A percentile compares a stretch with the other conserved stretches of the same genome.
phyloP scores from a whole-genome alignment of 176 grass and related monocot genomes.

The Alloteropsis semialata region DNA sequence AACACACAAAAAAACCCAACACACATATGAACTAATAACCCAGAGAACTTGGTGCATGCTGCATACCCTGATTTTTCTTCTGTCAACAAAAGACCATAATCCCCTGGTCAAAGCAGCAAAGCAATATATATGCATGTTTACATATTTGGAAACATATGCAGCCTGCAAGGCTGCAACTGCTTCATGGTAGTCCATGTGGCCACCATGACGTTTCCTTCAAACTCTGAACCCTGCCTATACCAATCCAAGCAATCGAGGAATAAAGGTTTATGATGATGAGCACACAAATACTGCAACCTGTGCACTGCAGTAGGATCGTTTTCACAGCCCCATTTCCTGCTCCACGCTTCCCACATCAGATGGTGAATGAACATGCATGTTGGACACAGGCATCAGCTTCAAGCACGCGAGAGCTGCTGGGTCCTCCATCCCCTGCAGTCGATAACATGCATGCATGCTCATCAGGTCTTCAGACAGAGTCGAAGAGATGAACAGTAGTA shows the following conservation, averaged over 20 bases:
- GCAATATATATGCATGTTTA: not conserved
- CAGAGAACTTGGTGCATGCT: not conserved
- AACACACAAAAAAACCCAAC: not conserved
- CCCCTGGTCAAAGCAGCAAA: not conserved
- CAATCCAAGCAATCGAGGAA: not conserved
- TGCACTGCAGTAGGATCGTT: not conserved
- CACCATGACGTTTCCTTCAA: conserved; percentile 1
- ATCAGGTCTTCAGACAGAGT: not conserved
- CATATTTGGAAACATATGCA: not conserved
- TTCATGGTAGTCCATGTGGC: conserved; percentile 22
- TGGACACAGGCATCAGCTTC: conserved; percentile 26
- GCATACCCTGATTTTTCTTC: not conserved
- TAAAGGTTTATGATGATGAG: conserved; percentile 7
- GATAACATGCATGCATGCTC: not conserved
- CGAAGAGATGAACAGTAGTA: not conserved
- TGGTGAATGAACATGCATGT: not conserved
- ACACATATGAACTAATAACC: not conserved
- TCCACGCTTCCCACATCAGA: conserved; percentile 3
- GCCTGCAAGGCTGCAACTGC: not conserved
- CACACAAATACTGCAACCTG: conserved; percentile 14
- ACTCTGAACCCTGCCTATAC: not conserved
- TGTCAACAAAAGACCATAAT: not conserved
- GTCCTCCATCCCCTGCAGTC: not conserved
- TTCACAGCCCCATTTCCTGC: conserved; percentile 20
- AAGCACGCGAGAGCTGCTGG: not conserved